Evolutionary conservation across 164 flowering plant species (phyloP).

Genomic region (Dillenia turbinata): DNA sequence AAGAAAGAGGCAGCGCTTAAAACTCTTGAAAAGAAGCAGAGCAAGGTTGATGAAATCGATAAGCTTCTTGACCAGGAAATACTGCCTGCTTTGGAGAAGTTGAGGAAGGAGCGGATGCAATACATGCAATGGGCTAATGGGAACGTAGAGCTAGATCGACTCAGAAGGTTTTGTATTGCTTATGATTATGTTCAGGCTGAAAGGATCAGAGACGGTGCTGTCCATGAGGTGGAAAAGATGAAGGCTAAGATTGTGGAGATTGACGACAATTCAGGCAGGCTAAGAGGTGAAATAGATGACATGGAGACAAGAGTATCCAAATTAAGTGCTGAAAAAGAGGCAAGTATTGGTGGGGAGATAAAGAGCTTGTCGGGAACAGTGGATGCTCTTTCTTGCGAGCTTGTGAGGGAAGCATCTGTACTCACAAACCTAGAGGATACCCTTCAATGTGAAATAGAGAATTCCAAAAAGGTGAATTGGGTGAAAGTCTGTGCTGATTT

Average conservation of each 20-base stretch:
- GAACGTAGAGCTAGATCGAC: conserved; percentile 79
- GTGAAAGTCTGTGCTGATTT: too few relatives aligned
- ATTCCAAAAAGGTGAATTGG: conserved; percentile 58
- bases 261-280: conserved; percentile 32
- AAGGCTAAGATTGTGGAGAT: conserved; percentile 58
- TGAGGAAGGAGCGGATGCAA: conserved; percentile 85
- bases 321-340: conserved; percentile 73
- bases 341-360: conserved; percentile 84
- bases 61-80: conserved; percentile 95
- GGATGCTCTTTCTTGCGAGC: conserved; percentile 70
- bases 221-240: conserved; percentile 50
- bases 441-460: conserved; percentile 57
- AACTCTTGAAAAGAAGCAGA: conserved; percentile 95
- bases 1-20: conserved; percentile 94
- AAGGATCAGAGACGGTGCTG: conserved; percentile 61
- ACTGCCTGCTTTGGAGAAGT: conserved; percentile 90
- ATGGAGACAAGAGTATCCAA: conserved; percentile 55
- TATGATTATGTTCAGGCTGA: conserved; percentile 90
- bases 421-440: conserved; percentile 74
- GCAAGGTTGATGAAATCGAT: conserved; percentile 95
- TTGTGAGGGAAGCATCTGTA: conserved; percentile 67
- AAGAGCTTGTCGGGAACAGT: conserved; percentile 69
- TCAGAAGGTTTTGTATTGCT: conserved; percentile 90
- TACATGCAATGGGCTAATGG: conserved; percentile 99
- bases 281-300: conserved; percentile 51